Conservation (phyloP, 805 yeast genomes). For the Pichia manshurica region DNA sequence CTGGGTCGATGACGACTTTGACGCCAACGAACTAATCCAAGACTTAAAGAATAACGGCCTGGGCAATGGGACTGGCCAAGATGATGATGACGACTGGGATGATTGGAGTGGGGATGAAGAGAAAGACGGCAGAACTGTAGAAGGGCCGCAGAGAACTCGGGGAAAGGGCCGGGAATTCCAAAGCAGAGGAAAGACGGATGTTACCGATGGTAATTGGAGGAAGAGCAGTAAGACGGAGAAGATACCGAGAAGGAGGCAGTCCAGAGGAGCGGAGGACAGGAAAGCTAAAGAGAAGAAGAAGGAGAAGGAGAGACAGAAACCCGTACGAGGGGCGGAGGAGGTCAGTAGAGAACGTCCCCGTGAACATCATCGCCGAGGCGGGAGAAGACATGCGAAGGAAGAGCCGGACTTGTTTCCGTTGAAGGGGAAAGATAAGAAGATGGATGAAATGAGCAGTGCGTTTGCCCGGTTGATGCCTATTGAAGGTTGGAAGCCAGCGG, state of each 20-base stretch:
- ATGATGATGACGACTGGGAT: conserved; percentile 8
- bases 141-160: background rate
- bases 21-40: conserved; percentile 20
- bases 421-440: too few relatives aligned
- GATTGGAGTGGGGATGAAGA: background rate
- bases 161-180: too few relatives aligned
- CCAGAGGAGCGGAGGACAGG: too few relatives aligned
- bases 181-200: too few relatives aligned
- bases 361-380: background rate
- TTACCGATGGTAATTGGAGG: too few relatives aligned
- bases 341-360: too few relatives aligned
- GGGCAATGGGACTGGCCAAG: background rate
- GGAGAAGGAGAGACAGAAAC: too few relatives aligned
- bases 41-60: conserved; percentile 17
- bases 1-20: conserved; percentile 30
- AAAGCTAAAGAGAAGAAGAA: too few relatives aligned
- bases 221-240: too few relatives aligned
- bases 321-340: too few relatives aligned
- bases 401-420: background rate
- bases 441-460: background rate
- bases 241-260: too few relatives aligned
- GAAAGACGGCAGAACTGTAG: background rate
- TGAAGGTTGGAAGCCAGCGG: conserved; percentile 8
- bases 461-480: conserved; percentile 11
- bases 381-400: background rate